phyloP scores from a whole-genome alignment of 2,329 filamentous ascomycete species.

The Penicillium olsonii region DNA sequence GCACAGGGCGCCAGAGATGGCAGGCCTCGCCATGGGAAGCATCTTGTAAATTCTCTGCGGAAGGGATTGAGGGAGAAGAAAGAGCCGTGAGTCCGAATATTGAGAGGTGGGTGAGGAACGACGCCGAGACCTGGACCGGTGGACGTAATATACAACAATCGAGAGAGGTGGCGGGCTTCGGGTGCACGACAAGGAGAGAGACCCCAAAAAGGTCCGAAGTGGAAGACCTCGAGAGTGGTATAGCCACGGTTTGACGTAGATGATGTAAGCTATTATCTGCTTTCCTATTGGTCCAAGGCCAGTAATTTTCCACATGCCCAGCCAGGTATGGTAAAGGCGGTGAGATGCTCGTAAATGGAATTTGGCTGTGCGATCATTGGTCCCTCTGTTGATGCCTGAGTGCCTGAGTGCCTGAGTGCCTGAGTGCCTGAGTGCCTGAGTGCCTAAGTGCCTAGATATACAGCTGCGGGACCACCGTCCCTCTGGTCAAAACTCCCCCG shows the following conservation, averaged over 20 bases:
- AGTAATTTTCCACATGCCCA: conserved; percentile 2
- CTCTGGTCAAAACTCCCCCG: not conserved
- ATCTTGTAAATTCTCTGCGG: conserved; percentile 19
- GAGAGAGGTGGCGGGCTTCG: conserved; percentile 21
- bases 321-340: conserved; percentile 23
- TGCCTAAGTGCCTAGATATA: too few relatives aligned
- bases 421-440: conserved; percentile 1
- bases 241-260: conserved; percentile 5
- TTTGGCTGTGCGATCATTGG: conserved; percentile 19
- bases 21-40: conserved; percentile 30
- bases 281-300: conserved; percentile 2
- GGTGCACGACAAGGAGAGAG: conserved; percentile 19
- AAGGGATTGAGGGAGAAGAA: conserved; percentile 2
- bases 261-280: conserved; percentile 15
- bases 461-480: too few relatives aligned
- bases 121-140: conserved; percentile 4
- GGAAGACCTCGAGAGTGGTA: conserved; percentile 18
- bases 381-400: conserved; percentile 2
- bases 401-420: conserved; percentile 7
- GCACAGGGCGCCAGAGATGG: conserved; percentile 28
- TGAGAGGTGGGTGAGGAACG: not conserved
- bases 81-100: not conserved
- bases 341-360: conserved; percentile 22
- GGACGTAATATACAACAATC: conserved; percentile 4
- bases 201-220: conserved; percentile 20